Evolutionary conservation across 345 rosid genomes (phyloP), one percentile per base, ranked within the genome.

Genomic region (Eucalyptus virginea): DNA sequence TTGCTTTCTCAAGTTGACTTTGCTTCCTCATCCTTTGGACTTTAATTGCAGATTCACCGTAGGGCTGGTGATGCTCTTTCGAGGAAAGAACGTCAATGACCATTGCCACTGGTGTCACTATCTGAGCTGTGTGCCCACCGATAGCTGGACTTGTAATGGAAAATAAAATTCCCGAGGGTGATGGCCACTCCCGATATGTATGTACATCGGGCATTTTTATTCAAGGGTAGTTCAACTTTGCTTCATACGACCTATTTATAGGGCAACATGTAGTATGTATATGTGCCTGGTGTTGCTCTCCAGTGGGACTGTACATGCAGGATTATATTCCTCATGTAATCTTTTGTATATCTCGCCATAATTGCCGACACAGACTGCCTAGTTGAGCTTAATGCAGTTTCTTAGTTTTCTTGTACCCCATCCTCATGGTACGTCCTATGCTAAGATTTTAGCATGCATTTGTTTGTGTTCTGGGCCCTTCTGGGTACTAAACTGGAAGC

Each of bases 51-150:
- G 99, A 86, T 95, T 98, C 18, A 93, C 94, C 2, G 89, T 94
- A 47, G 93, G 94, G 32, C 48, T 95, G 91, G 91, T 95, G 93
- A 92, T 94, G 99, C 93, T 98, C 62, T 95, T 96, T 85, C 91
- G 88, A 72, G 97, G 95, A 91, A 94, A 92, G 90, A 92, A 95
- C 37, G 98, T 96, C 24, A 92, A 93, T 86, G 93, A 97, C 40
- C 93, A 80, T 34, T 98, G 99, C 94, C 93, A 86, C 48, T 97
- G 99, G 99, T 98, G 99, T 91, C 99, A 95, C 89, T 97, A 94
- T 91, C 90, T 97, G 58, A 95, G 95, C 83, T 98, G 99, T 80
- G 94, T 98, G 50, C 95, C 99, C 11, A 97, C 97, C 34, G 93
- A 95, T 37, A 91, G 92, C 49, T 98, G 99, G 99, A 93, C 92